These are phyloP conservation scores for Przewalskia tangutica DNA, from an alignment of 257 asterid species.

Conservation along the genomic window DNA sequence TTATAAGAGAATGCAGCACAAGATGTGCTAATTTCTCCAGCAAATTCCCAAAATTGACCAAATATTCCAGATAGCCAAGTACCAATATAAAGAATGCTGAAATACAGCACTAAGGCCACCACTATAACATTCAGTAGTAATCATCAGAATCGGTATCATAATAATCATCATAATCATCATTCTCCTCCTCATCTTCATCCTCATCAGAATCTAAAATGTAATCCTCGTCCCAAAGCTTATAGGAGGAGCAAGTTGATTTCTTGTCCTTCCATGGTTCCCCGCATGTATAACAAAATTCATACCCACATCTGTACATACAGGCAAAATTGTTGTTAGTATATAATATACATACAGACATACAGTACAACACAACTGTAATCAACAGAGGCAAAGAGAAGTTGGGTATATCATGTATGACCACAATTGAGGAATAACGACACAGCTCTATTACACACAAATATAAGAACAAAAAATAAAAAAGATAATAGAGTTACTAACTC, in stretches of 20 bases:
- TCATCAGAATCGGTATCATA: not conserved
- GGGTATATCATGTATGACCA: not conserved
- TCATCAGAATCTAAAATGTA: constrained; percentile 11
- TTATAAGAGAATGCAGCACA: not conserved
- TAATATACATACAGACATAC: not conserved
- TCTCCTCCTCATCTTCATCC: not conserved
- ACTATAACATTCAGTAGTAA: not conserved
- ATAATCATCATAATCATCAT: not conserved
- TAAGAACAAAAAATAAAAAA: not conserved
- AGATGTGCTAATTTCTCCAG: not conserved
- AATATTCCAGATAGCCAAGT: not conserved
- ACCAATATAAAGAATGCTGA: not conserved
- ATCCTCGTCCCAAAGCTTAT: constrained; percentile 28
- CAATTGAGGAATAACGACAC: not conserved
- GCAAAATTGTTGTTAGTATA: not conserved
- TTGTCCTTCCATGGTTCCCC: constrained; percentile 29
- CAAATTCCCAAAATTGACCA: not conserved
- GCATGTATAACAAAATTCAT: constrained; percentile 37
- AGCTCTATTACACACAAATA: not conserved
- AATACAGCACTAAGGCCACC: not conserved
- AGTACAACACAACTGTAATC: not conserved
- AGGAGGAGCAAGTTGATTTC: constrained; percentile 16
- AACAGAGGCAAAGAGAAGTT: not conserved
- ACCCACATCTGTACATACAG: constrained; percentile 27
- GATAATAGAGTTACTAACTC: not conserved